These are phyloP conservation scores for Durusdinium trenchii DNA, from an alignment of 73 alveolate species.

Conservation along the genomic window DNA sequence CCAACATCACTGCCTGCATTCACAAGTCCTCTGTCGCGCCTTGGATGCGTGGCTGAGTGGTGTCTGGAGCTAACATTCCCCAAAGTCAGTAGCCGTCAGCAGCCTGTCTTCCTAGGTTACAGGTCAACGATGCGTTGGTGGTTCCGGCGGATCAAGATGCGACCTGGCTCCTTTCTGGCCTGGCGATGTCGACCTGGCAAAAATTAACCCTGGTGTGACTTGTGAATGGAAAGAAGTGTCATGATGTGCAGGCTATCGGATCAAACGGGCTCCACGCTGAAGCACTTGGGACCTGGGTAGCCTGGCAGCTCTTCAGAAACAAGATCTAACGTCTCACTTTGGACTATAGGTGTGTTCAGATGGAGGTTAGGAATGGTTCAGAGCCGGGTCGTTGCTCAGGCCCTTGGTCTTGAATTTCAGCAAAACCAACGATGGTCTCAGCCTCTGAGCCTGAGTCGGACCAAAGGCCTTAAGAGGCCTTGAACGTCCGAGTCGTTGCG, in stretches of 20 bases:
- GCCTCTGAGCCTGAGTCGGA: not conserved
- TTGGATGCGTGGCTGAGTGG: not conserved
- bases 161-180: constrained; percentile 62
- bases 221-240: too few species aligned
- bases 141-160: constrained; percentile 88
- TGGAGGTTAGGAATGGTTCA: not conserved
- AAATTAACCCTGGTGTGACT: not conserved
- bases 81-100: too few species aligned
- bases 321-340: too few species aligned
- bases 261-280: constrained; percentile 88
- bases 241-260: constrained; percentile 56
- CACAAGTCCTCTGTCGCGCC: constrained; percentile 47
- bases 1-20: constrained; percentile 80
- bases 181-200: constrained; percentile 24
- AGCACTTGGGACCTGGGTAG: constrained; percentile 69
- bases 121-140: constrained; percentile 91
- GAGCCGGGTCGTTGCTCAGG: not conserved
- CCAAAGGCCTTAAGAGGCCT: not conserved
- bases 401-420: constrained; percentile 73
- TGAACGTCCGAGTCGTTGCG: not conserved
- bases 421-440: constrained; percentile 42
- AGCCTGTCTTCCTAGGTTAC: too few species aligned
- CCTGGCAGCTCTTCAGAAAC: too few species aligned
- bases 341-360: not conserved
- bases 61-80: not conserved